These are phyloP conservation scores for Hyphochytrium catenoides DNA, from an alignment of 352 stramenopile species.

Conservation along the genomic window DNA sequence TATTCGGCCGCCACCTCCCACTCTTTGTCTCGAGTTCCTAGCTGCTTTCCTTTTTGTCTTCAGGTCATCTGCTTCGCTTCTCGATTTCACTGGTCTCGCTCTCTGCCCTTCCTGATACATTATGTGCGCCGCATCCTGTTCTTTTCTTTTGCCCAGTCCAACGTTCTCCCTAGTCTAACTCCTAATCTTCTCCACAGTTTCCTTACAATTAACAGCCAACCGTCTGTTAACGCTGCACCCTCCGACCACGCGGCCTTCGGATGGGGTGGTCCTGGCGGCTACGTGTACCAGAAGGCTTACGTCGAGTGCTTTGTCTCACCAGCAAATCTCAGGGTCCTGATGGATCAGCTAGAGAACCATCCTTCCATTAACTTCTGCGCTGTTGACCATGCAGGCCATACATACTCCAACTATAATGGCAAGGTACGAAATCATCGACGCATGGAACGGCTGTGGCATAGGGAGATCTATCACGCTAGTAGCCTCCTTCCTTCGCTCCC, in stretches of 20 bases:
- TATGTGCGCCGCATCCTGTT: too few relatives aligned
- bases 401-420: slow-evolving; percentile 52
- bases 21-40: slow-evolving; percentile 2
- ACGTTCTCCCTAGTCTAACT: slow-evolving; percentile 12
- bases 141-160: too few relatives aligned
- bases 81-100: too few relatives aligned
- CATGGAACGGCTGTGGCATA: too few relatives aligned
- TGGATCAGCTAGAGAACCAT: slow-evolving; percentile 54
- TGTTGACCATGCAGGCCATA: slow-evolving; percentile 63
- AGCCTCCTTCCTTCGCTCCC: too few relatives aligned
- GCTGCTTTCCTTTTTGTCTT: slow-evolving; percentile 1
- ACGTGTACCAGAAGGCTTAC: slow-evolving; percentile 97
- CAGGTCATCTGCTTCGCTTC: too few relatives aligned
- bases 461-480: too few relatives aligned
- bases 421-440: slow-evolving; percentile 17
- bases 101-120: too few relatives aligned
- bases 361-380: slow-evolving; percentile 66
- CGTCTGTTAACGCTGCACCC: slow-evolving; percentile 61
- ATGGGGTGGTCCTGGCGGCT: slow-evolving; percentile 80
- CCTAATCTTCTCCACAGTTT: slow-evolving; percentile 40
- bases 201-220: slow-evolving; percentile 90
- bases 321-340: slow-evolving; percentile 68
- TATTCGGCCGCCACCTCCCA: not conserved
- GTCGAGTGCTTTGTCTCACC: slow-evolving; percentile 94
- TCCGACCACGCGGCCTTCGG: slow-evolving; percentile 80